Conservation (phyloP, 192 early-diverging fungal genomes). For the Lunasporangiospora selenospora region DNA sequence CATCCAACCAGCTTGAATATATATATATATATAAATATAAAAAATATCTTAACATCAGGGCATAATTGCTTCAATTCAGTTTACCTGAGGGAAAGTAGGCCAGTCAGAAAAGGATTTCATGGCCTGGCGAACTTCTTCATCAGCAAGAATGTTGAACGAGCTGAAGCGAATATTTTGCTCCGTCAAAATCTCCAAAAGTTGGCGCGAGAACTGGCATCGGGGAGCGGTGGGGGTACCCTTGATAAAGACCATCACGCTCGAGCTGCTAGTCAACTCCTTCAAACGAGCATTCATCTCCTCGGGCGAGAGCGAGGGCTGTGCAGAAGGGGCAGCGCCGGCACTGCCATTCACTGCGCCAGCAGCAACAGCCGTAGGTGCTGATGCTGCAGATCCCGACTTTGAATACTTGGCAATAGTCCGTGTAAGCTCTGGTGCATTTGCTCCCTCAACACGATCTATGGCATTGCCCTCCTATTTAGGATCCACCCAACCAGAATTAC, state of each 20-base stretch:
- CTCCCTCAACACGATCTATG: slow-evolving; percentile 86
- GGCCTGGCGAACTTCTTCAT: slow-evolving; percentile 91
- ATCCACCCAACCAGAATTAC: neutral
- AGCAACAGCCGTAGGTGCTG: slow-evolving; percentile 13
- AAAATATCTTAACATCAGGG: neutral
- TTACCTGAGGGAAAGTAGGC: slow-evolving; percentile 93
- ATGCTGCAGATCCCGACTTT: slow-evolving; percentile 13
- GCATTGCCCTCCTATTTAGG: slow-evolving; percentile 62
- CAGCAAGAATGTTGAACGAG: slow-evolving; percentile 90
- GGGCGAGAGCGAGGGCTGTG: slow-evolving; percentile 30
- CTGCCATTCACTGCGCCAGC: slow-evolving; percentile 34
- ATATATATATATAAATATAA: neutral
- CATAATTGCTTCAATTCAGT: neutral
- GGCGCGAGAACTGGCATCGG: slow-evolving; percentile 91
- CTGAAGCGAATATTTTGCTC: slow-evolving; percentile 82
- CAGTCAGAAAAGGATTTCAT: slow-evolving; percentile 83
- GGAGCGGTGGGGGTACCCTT: slow-evolving; percentile 76
- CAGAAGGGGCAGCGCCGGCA: slow-evolving; percentile 39
- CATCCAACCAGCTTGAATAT: neutral
- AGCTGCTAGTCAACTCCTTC: slow-evolving; percentile 69
- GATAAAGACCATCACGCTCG: slow-evolving; percentile 93
- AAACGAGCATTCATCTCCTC: slow-evolving; percentile 73
- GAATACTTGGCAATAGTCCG: slow-evolving; percentile 70
- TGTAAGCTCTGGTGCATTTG: slow-evolving; percentile 84
- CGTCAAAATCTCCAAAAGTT: slow-evolving; percentile 80